Conservation (phyloP, 2,329 filamentous ascomycete species). For the Aspergillus pseudoviridinutans region DNA sequence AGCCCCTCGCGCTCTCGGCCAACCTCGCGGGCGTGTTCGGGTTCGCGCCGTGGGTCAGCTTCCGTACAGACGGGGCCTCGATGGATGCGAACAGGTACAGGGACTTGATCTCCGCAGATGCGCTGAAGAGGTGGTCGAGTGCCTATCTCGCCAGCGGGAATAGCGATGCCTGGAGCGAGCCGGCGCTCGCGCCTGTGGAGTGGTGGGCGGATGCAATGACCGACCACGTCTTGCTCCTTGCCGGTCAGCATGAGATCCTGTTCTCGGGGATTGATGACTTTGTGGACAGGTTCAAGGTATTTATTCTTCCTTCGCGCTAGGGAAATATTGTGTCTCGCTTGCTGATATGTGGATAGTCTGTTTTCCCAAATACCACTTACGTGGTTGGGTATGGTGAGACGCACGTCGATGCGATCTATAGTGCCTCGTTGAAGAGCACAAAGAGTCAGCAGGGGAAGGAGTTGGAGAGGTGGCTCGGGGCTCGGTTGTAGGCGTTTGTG, state of each 20-base stretch:
- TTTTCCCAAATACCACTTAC: conserved; percentile 25
- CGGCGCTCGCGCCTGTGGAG: conserved; percentile 41
- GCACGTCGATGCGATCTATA: conserved; percentile 28
- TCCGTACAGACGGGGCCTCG: conserved; percentile 40
- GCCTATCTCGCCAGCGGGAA: conserved; percentile 42
- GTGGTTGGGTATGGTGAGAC: conserved; percentile 27
- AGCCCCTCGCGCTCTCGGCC: conserved; percentile 37
- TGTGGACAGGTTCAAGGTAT: conserved; percentile 30
- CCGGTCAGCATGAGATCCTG: conserved; percentile 52
- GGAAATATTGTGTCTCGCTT: neutral
- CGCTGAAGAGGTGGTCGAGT: conserved; percentile 41
- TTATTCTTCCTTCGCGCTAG: neutral
- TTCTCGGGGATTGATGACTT: conserved; percentile 34
- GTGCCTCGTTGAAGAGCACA: conserved; percentile 14
- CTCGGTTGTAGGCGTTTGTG: conserved; percentile 18
- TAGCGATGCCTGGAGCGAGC: conserved; percentile 51
- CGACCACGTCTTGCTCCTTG: conserved; percentile 49
- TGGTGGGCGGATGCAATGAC: conserved; percentile 53
- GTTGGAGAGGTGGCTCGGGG: conserved; percentile 26
- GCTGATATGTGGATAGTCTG: conserved; percentile 16
- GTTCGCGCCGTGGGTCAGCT: conserved; percentile 55
- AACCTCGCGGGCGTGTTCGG: conserved; percentile 45
- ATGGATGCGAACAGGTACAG: conserved; percentile 44
- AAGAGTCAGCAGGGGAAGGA: conserved; percentile 24
- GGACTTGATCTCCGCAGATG: conserved; percentile 44